Evolutionary conservation across 257 asterid species (phyloP), one percentile per base, ranked within the genome.

Genomic region (Penstemon eatonii): DNA sequence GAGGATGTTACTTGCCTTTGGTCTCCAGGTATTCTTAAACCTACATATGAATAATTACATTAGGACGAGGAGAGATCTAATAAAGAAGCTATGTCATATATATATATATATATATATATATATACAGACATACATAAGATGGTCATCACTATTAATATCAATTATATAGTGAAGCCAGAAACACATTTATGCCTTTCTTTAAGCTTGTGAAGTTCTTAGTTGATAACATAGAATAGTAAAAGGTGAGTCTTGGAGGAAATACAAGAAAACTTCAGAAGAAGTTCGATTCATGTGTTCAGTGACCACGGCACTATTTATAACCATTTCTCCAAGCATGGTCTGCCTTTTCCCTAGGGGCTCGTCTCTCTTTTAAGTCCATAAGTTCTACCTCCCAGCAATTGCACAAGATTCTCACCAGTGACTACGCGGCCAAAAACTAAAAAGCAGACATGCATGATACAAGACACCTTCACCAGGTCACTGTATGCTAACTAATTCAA

Each of bases 1-100:
- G 97, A 80, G 45, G 96, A 80, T 70, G 96, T 72, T 52, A 66
- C 77, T 75, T 88, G 96, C 74, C 96, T 84, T 71, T 93, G 99
- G 75, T 93, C 99, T 62, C 69, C 89, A 52, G 89, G 95, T 67
- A 84, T 73, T 77, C 91, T 85, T 79, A 93, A 78, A 38, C 97
- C 98, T 93, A 86, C 63, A 66, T 4, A 63, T 13, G 13, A 38
- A 52, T 8, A 38, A 11, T n/a, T 10, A 53, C 19, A 8, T 18
- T n/a, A 60, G 3, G 52, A 52, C 51, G 64, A 65, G 46, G 38
- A 53, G 37, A 54, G 52, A 46, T 43, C 40, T 11, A 66, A 64
- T 46, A 11, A 70, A 51, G 57, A 69, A 46, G 56, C 36, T 40
- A 56, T 58, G 38, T 36, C 11, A 7, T 56, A 56, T n/a, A 13